Base-by-base conservation (phyloP, 2,329 filamentous ascomycete species). In the Phialocephala sp. region DNA sequence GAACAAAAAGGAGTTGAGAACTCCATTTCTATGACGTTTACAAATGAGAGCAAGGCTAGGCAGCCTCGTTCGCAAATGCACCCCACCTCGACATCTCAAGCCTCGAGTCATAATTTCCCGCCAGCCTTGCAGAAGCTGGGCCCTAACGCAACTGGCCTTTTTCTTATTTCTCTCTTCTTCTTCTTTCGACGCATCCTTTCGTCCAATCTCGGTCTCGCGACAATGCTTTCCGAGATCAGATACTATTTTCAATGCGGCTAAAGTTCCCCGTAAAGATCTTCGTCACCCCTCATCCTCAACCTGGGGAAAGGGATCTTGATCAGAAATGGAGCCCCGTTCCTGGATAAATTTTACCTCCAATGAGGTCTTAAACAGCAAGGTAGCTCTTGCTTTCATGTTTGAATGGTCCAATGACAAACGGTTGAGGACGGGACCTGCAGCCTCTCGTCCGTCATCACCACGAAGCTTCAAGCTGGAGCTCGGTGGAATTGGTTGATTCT, bases 271-370 rank as follows among this genome's bases (percentile, higher is more conserved):
- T 35, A 50, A 59, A 59, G 58, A 62, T 59, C 55, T 41, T 39
- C 58, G 14, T 59, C 59, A 59, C 56, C 59, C 66, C 65, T 65
- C 55, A 43, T 65, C 60, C 59, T 60, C 54, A 43, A 57, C 54
- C 36, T 60, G 41, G 55, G 55, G 55, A 57, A 57, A 27, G 35
- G 36, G 55, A 35, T 37, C 32, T 37, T n/a, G 20, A 20, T 61
- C 37, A 36, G 45, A 22, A 32, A 50, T 50, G 45, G 8, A 22
- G 45, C 45, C 45, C 36, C 20, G 54, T 67, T 52, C 54, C 62
- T 59, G 56, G 58, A 43, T 24, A 24, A 68, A 54, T 68, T 67
- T 70, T 70, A 24, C 68, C 68, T 70, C 68, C 68, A 70, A 70
- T 70, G 14, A 65, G 22, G 59, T 35, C 35, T 37, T 22, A 20